Percentiles rank a stretch among this genome's conserved stretches.
phyloP scores from a whole-genome alignment of 2,329 filamentous ascomycete species.

The Ilyonectria destructans region DNA sequence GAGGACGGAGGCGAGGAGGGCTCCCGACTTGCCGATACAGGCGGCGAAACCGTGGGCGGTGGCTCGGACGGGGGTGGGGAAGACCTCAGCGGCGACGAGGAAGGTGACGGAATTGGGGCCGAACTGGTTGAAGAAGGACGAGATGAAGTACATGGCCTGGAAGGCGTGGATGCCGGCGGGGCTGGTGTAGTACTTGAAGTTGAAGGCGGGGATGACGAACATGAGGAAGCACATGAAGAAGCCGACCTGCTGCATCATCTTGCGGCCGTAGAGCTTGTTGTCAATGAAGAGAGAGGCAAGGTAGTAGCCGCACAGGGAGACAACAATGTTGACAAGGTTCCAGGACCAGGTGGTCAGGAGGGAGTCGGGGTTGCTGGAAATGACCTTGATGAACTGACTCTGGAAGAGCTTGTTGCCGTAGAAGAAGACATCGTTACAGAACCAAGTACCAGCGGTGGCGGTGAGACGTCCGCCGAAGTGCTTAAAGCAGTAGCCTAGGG shows the following conservation, averaged over 20 bases:
- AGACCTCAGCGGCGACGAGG: constrained; percentile 96
- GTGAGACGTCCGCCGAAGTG: constrained; percentile 91
- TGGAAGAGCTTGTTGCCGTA: constrained; percentile 99
- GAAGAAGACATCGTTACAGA: constrained; percentile 98
- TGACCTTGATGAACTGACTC: constrained; percentile 87
- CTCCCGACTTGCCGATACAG: constrained; percentile 90
- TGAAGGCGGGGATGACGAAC: constrained; percentile 92
- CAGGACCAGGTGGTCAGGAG: constrained; percentile 92
- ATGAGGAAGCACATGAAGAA: constrained; percentile 95
- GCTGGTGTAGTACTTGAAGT: constrained; percentile 86
- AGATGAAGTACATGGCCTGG: constrained; percentile 98
- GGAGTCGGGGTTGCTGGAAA: constrained; percentile 78
- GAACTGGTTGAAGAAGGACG: constrained; percentile 99
- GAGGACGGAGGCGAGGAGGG: constrained; percentile 87
- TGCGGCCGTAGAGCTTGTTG: constrained; percentile 96
- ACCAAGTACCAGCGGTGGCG: constrained; percentile 92
- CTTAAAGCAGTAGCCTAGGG: constrained; percentile 82
- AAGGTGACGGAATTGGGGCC: constrained; percentile 97
- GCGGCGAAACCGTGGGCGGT: constrained; percentile 97
- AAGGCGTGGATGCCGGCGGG: constrained; percentile 84
- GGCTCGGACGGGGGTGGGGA: constrained; percentile 92
- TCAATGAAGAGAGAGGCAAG: constrained; percentile 90
- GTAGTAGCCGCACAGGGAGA: constrained; percentile 92
- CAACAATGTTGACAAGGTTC: constrained; percentile 92
- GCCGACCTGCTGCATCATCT: constrained; percentile 95